Evolutionary conservation across 2,329 filamentous ascomycete species (phyloP), one percentile per base, ranked within the genome.

Genomic region (Hypoxylon sp.): DNA sequence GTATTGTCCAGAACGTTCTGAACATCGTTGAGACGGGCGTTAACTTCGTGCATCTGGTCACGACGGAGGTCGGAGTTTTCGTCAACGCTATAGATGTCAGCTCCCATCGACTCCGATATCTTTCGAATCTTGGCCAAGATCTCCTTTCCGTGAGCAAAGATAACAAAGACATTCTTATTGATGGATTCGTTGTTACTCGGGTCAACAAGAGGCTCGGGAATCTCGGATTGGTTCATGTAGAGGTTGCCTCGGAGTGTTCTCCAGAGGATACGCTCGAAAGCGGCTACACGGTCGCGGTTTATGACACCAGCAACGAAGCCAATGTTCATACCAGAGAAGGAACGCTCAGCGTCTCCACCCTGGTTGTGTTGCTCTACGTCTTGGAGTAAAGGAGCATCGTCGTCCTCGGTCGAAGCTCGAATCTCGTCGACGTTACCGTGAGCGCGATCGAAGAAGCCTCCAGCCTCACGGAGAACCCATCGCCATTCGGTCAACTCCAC

Each of bases 201-300:
- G 78, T 99, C 93, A 77, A 97, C 85, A 72, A 99, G 91, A 36
- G 93, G 89, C 78, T 99, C 95, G 6, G 93, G 90, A 67, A 99
- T 99, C 84, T 99, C 96, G 40, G 95, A 95, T 83, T 99, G 96
- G 81, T 99, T 99, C 96, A 99, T 99, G 85, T 98, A 99, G 69
- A 99, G 83, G 80, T 99, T 99, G 74, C 96, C 96, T 78, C 96
- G 93, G 42, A 99, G 88, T 0, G 96, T 97, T 75, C 96, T 89
- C 96, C 96, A 99, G 53, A 99, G 85, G 72, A 99, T 99, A 64
- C 96, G 91, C 82, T 99, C 96, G 77, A 99, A 99, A 24, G 95
- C 92, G 12, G 91, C 94, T 65, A 99, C 95, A 52, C 95, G 90
- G 76, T 98, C 95, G 57, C 96, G 89, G 36, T 92, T 88, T 73